Evolutionary conservation across 352 stramenopile genomes (phyloP), one percentile per base, ranked within the genome.

Genomic region (Globisporangium canariense): DNA sequence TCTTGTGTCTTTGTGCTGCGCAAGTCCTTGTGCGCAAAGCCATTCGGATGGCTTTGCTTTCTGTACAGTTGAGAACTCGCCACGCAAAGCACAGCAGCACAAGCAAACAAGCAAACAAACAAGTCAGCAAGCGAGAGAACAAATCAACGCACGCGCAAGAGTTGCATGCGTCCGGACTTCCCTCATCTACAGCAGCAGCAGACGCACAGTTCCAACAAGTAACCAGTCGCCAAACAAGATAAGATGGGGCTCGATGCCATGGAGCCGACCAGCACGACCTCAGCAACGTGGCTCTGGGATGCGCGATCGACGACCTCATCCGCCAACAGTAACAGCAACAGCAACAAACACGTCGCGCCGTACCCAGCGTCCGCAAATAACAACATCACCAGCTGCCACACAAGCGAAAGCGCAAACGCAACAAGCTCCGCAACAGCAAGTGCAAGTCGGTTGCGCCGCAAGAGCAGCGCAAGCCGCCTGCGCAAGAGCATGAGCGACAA

Each of bases 401-500:
- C 32, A 43, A 34, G 5, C 16, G 16, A 30, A 22, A 56, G 14
- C 49, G 49, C 28, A 22, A 38, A 14, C 47, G 52, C 22, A 46
- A 36, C 50, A 64, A 58, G 22, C 25, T 41, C 36, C 7, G 36
- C 36, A 41, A 41, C 36, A 11, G 32, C 52, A 25, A 38, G 0
- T 13, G 25, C 30, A 22, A 56, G 50, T 20, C 36, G 59, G 30
- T 22, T 80, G 5, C 77, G 77, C 52, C 69, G 73, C 46, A 78
- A 73, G 41, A 70, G 49, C 38, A 63, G 64, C 43, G 66, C 66
- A 2, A 34, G 38, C 3, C 73, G 76, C n/a, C 57, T 61, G 56
- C 68, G 68, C 52, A 73, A 73, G 57, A 76, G 68, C 63, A 59
- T 64, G 56, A 78, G 71, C 40, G 71, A 78, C 57, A 74, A 67